Base-by-base conservation (phyloP, 2,329 filamentous ascomycete genomes). In the Simplicillium sp. region DNA sequence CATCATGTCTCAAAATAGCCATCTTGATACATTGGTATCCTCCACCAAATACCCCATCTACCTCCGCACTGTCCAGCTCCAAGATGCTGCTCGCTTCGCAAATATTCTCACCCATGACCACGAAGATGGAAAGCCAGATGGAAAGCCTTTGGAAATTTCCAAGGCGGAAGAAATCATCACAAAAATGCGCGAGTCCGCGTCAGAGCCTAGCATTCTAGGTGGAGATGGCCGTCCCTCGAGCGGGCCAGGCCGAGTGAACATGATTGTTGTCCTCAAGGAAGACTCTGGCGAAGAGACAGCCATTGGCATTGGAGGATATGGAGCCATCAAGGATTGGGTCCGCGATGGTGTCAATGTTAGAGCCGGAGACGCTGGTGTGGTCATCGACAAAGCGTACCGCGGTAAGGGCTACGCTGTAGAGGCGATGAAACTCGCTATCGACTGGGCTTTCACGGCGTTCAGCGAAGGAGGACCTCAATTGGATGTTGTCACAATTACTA, bases 291-390 rank as follows among this genome's bases (percentile, higher is more conserved):
- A 42, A 5, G 45, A 44, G 7, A 29, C 34, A 11, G 41, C 54
- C 7, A 48, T 57, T 37, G 55, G 55, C 2, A 44, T 58, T n/a
- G 52, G 51, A 13, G 55, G 55, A 16, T 58, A 48, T 37, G 55
- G 55, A 11, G 46, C 48, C 16, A 56, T 58, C 42, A 50, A 58
- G 37, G 45, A 50, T 37, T 44, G 38, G 41, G 41, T 46, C 29
- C 45, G 47, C 14, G 46, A 42, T 7, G 52, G 45, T 7, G 14
- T 8, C 4, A 38, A 40, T 31, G 13, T 54, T 13, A 44, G 52
- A 9, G 48, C 50, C 3, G 55, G 54, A 5, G 54, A 57, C 20
- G 53, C 49, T 4, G 55, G 54, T 38, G 54, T 48, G 35, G 46
- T 58, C 43, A 12, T 58, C n/a, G 52, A 48, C 34, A 37, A 47